A percentile compares a stretch with the other conserved stretches of the same genome.
Conservation (phyloP, 1,284 basidiomycete species). For the Rhodotorula sp. region DNA sequence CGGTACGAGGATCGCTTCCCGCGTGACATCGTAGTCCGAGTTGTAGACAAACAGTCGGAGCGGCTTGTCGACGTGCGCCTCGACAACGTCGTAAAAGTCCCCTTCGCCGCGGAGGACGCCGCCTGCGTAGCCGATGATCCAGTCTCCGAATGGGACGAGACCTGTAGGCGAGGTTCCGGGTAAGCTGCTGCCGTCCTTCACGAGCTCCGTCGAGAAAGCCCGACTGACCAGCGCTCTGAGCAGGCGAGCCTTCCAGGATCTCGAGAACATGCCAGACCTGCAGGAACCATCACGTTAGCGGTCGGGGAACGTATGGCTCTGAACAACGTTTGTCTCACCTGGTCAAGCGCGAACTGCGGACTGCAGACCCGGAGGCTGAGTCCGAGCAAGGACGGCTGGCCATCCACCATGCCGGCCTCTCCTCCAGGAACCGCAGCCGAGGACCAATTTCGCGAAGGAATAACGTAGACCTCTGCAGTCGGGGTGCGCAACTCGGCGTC, state of each 20-base stretch:
- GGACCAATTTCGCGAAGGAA: constrained; percentile 79
- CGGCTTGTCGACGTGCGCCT: constrained; percentile 91
- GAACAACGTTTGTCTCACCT: constrained; percentile 46
- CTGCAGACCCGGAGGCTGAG: constrained; percentile 87
- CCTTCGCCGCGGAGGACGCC: constrained; percentile 87
- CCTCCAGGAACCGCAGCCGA: constrained; percentile 33
- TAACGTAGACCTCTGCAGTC: constrained; percentile 70
- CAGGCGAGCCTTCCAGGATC: constrained; percentile 91
- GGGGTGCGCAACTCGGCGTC: no score
- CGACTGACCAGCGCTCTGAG: constrained; percentile 64
- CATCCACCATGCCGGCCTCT: constrained; percentile 39
- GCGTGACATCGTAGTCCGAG: constrained; percentile 76
- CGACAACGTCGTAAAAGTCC: constrained; percentile 95
- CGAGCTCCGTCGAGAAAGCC: background rate
- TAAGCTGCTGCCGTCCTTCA: background rate
- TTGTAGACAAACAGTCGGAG: constrained; percentile 94
- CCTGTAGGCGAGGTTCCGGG: constrained; percentile 49
- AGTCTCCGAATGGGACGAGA: constrained; percentile 82
- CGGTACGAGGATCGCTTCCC: constrained; percentile 60
- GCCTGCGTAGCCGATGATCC: constrained; percentile 91
- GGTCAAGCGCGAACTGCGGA: constrained; percentile 80
- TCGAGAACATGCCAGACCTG: constrained; percentile 95
- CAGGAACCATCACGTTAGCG: no score
- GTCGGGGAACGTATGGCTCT: background rate
- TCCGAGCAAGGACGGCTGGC: constrained; percentile 71